Percentiles rank a stretch among this genome's conserved stretches.
Conservation (phyloP, 495 filamentous ascomycete species). For the Lepidopterella palustris region DNA sequence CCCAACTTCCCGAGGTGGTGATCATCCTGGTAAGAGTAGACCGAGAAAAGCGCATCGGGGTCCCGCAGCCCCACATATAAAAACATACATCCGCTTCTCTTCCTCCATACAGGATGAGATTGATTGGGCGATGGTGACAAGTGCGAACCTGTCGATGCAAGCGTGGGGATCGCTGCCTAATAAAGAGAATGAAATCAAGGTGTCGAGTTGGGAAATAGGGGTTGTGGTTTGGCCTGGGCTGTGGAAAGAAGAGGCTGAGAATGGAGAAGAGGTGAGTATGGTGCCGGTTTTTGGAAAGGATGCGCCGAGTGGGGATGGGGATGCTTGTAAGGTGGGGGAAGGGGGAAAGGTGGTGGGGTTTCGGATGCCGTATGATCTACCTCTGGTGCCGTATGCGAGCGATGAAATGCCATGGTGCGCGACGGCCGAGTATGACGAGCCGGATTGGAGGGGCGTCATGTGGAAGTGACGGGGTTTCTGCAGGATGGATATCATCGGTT, state of each 20-base stretch:
- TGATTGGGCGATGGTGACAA: conserved; percentile 82
- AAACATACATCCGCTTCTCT: conserved; percentile 75
- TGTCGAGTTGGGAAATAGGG: conserved; percentile 80
- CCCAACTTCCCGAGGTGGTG: too few species aligned
- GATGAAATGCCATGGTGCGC: conserved; percentile 75
- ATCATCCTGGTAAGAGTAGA: background rate
- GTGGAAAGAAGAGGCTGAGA: conserved; percentile 39
- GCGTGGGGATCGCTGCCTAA: conserved; percentile 69
- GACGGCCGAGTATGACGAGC: conserved; percentile 51
- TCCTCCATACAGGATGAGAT: conserved; percentile 46
- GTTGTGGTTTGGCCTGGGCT: conserved; percentile 80
- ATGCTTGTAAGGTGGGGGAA: conserved; percentile 1
- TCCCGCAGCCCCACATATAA: conserved; percentile 86
- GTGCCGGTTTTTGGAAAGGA: conserved; percentile 61
- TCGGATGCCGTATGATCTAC: conserved; percentile 79
- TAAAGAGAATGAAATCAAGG: conserved; percentile 51
- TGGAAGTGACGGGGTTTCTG: conserved; percentile 4
- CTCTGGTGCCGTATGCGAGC: conserved; percentile 56
- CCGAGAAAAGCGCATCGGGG: conserved; percentile 51
- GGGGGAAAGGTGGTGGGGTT: conserved; percentile 50
- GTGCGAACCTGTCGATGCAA: conserved; percentile 82
- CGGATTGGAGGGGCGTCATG: conserved; percentile 60
- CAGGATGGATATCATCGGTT: background rate
- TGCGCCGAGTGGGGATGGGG: conserved; percentile 31
- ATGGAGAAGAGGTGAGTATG: conserved; percentile 43